Evolutionary conservation across 2,329 filamentous ascomycete genomes (phyloP).

Genomic region (Dothideomycetes sp.): DNA sequence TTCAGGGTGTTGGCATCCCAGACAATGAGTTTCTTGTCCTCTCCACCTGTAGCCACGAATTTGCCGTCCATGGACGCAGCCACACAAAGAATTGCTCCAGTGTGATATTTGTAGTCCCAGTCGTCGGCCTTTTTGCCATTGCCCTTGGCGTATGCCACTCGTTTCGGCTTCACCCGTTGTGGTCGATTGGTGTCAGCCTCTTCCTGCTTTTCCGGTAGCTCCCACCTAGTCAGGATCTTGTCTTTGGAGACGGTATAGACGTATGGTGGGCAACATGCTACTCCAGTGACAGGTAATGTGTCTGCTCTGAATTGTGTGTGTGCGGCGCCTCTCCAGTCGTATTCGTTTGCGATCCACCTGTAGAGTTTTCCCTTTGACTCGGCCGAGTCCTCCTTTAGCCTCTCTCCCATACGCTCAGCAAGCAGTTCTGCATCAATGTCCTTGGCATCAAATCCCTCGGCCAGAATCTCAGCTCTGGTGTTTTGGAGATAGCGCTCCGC

Average conservation of each 20-base stretch:
- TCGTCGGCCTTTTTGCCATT: slow-evolving; percentile 50
- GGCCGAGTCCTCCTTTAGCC: slow-evolving; percentile 81
- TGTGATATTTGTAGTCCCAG: slow-evolving; percentile 57
- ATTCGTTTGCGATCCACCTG: slow-evolving; percentile 61
- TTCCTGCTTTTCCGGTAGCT: slow-evolving; percentile 43
- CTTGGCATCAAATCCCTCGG: slow-evolving; percentile 87
- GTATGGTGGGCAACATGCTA: slow-evolving; percentile 69
- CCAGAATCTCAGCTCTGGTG: slow-evolving; percentile 60
- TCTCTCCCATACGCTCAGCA: slow-evolving; percentile 49
- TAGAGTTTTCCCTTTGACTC: slow-evolving; percentile 88
- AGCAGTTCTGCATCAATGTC: slow-evolving; percentile 90
- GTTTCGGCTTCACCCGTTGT: slow-evolving; percentile 47
- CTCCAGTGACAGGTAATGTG: slow-evolving; percentile 64
- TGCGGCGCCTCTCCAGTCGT: slow-evolving; percentile 57
- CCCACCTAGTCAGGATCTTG: slow-evolving; percentile 78
- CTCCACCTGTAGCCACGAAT: slow-evolving; percentile 81
- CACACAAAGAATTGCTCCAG: slow-evolving; percentile 67
- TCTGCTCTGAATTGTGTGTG: slow-evolving; percentile 70
- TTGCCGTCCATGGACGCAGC: slow-evolving; percentile 83
- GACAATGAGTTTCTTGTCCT: slow-evolving; percentile 73
- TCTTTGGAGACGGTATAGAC: slow-evolving; percentile 87
- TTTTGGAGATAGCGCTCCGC: slow-evolving; percentile 92
- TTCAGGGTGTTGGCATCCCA: slow-evolving; percentile 74
- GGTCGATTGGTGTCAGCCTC: slow-evolving; percentile 38
- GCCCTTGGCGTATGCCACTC: slow-evolving; percentile 53